phyloP scores from a whole-genome alignment of 2,329 filamentous ascomycete genomes.

The Chrysoporthe deuterocubensis region DNA sequence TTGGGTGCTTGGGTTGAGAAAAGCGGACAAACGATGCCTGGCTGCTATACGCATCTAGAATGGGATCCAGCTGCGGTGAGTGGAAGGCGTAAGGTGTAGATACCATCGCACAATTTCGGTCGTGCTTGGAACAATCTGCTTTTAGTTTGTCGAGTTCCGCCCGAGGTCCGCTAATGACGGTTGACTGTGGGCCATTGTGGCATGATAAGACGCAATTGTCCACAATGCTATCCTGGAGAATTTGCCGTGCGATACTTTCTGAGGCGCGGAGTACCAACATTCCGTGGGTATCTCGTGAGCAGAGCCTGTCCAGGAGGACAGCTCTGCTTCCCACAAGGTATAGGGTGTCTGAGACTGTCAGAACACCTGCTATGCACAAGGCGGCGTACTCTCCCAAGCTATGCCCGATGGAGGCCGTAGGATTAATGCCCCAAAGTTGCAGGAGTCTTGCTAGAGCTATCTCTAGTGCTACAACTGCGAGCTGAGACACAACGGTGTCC shows the following conservation, averaged over 20 bases:
- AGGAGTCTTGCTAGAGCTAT: slow-evolving; percentile 1
- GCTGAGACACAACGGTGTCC: neutral
- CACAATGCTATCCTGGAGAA: slow-evolving; percentile 39
- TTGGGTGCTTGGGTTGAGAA: neutral
- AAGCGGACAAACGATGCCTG: neutral
- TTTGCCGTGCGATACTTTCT: neutral
- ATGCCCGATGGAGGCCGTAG: neutral
- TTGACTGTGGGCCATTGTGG: slow-evolving; percentile 75
- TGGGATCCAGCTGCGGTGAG: neutral
- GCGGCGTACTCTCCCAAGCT: slow-evolving; percentile 62
- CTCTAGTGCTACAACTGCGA: slow-evolving; percentile 47
- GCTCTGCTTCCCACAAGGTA: slow-evolving; percentile 72
- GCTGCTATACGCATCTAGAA: neutral
- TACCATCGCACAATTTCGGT: slow-evolving; percentile 43
- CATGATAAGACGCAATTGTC: slow-evolving; percentile 59
- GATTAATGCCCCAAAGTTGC: neutral
- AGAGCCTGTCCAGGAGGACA: slow-evolving; percentile 65
- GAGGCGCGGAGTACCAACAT: slow-evolving; percentile 53
- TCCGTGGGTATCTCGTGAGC: slow-evolving; percentile 67
- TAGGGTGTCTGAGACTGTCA: slow-evolving; percentile 72
- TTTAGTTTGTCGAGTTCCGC: neutral
- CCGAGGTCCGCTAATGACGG: slow-evolving; percentile 62
- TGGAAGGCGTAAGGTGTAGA: slow-evolving; percentile 34
- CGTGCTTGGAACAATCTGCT: slow-evolving; percentile 42
- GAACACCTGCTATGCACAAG: slow-evolving; percentile 71